Evolutionary conservation across 371 early-diverging fungal species (phyloP), one percentile per base, ranked within the genome.

Genomic region (Lichtheimia ramosa): DNA sequence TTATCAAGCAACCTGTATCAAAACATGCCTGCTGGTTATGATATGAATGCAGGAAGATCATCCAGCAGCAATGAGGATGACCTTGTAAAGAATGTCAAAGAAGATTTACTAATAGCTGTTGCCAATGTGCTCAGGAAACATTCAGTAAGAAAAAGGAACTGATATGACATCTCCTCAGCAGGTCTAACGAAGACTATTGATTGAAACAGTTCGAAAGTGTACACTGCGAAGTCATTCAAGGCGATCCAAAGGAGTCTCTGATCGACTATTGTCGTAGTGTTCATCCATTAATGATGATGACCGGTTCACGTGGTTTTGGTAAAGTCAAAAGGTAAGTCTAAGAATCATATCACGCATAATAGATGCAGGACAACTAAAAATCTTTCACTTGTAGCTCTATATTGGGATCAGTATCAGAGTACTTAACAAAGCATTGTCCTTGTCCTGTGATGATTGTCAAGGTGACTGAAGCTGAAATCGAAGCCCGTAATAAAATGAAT

Each of bases 331-430:
- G 70, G 68, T 70, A 56, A 25, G 25, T 5, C 6, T 23, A 25
- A 40, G 3, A 6, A 7, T 8, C 2, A 27, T 15, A 34, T 34
- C 10, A 10, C 10, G 34, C 34, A 34, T 10, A 27, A 7, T 5
- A 4, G 8, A 34, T 34, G 34, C 10, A 34, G 6, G 34, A 2
- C 34, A 25, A 43, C 13, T 23, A 56, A 46, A 14, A 21, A 5
- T 46, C 46, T 46, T 20, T 2, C 46, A 46, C 50, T 0, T 18
- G 10, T 43, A 69, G 71, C 51, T 27, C 67, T 8, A 43, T 76
- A 0, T 54, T 76, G 25, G 76, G 76, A n/a, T 76, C 76, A 13
- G 65, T 71, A 18, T 76, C 76, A 1, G 68, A 51, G 8, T 66
- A 61, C 28, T 59, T 76, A 14, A 57, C 61, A 18, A 61, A 48